A percentile compares a stretch with the other conserved stretches of the same genome.
phyloP scores from a whole-genome alignment of 371 early-diverging fungal species.

The Umbelopsis sp. region DNA sequence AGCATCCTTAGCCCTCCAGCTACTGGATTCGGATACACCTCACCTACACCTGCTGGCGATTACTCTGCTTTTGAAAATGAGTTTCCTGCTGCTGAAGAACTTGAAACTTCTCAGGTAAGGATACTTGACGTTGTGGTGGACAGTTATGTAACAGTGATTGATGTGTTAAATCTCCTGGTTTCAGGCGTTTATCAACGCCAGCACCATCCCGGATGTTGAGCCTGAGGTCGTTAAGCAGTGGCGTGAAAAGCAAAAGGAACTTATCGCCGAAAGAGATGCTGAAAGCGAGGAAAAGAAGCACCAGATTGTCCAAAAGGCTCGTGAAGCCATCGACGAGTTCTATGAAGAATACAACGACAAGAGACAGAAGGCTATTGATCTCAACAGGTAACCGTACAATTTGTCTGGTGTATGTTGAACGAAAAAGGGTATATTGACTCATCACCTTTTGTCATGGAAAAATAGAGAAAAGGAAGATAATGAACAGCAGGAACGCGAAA shows the following conservation, averaged over 20 bases:
- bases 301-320: conserved; percentile 73
- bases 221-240: conserved; percentile 79
- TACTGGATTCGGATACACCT: conserved; percentile 31
- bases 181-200: conserved; percentile 53
- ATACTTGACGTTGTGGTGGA: background rate
- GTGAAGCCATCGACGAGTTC: conserved; percentile 86
- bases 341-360: conserved; percentile 95
- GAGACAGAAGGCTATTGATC: conserved; percentile 75
- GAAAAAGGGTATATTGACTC: too few relatives aligned
- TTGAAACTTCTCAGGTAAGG: conserved; percentile 53
- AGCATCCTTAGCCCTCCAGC: conserved; percentile 17
- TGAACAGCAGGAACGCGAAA: conserved; percentile 58
- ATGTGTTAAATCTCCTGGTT: background rate
- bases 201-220: conserved; percentile 53
- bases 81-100: conserved; percentile 52
- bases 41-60: conserved; percentile 23
- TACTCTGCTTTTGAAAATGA: conserved; percentile 44
- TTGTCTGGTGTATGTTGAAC: background rate
- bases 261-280: conserved; percentile 81
- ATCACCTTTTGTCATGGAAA: background rate
- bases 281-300: conserved; percentile 68
- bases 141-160: background rate
- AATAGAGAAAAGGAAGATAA: conserved; percentile 57
- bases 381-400: conserved; percentile 63
- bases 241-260: conserved; percentile 75